phyloP scores from a whole-genome alignment of 768 basidiomycete genomes.

The Agrocybe pediades region DNA sequence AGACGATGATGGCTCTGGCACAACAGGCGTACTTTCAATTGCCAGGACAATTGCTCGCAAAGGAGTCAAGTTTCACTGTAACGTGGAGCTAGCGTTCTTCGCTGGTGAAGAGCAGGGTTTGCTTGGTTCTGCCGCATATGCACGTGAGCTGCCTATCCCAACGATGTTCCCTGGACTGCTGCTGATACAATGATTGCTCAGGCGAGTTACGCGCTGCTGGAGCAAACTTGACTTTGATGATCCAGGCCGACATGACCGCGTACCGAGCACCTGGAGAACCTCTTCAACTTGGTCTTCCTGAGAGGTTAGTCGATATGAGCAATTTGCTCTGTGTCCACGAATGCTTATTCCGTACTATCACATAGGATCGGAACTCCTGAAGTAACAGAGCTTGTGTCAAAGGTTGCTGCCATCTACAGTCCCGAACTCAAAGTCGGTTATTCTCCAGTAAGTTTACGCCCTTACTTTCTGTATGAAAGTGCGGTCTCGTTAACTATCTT shows the following conservation, averaged over 20 bases:
- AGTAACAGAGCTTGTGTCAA: constrained; percentile 73
- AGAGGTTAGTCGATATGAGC: constrained; percentile 43
- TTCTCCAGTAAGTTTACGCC: constrained; percentile 47
- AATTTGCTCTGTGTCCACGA: background rate
- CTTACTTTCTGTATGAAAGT: background rate
- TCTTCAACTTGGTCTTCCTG: constrained; percentile 80
- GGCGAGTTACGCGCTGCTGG: constrained; percentile 57
- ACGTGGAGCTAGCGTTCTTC: constrained; percentile 81
- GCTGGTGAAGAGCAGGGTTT: constrained; percentile 94
- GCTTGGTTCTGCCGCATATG: constrained; percentile 76
- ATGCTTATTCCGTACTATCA: background rate
- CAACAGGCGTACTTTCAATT: constrained; percentile 75
- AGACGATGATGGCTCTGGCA: constrained; percentile 58
- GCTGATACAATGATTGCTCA: constrained; percentile 25
- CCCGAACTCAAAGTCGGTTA: constrained; percentile 75
- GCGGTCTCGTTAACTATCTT: constrained; percentile 2
- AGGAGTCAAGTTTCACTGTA: constrained; percentile 69
- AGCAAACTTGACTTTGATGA: constrained; percentile 77
- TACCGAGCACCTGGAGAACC: constrained; percentile 82
- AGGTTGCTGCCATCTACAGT: constrained; percentile 77
- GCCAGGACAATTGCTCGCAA: constrained; percentile 72
- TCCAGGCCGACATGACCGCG: constrained; percentile 93
- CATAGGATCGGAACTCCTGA: constrained; percentile 77
- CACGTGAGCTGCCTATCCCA: constrained; percentile 50
- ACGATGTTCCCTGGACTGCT: background rate